phyloP scores from a whole-genome alignment of 1,139 yeast species.

The Scheffersomyces titani region DNA sequence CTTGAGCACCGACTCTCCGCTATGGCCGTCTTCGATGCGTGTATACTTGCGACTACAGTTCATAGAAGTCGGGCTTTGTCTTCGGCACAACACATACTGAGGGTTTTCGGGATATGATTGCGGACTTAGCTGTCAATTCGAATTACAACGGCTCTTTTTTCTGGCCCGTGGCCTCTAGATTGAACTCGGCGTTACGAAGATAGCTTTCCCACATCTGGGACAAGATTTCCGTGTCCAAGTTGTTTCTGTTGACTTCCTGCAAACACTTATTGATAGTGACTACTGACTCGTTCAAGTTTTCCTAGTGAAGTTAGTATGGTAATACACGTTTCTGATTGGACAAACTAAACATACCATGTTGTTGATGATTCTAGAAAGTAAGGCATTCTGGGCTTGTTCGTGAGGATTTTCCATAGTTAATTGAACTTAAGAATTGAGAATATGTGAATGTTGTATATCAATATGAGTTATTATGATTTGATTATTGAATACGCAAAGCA shows the following conservation, averaged over 20 bases:
- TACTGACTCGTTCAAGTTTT: constrained; percentile 71
- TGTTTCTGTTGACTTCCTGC: constrained; percentile 63
- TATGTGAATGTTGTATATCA: background rate
- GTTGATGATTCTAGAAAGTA: constrained; percentile 72
- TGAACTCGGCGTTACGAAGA: constrained; percentile 68
- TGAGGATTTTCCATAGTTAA: constrained; percentile 80
- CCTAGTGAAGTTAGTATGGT: constrained; percentile 34
- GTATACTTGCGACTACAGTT: background rate
- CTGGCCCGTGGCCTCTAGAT: constrained; percentile 70
- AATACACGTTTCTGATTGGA: background rate
- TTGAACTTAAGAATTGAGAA: background rate
- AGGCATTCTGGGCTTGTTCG: constrained; percentile 79
- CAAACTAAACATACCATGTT: constrained; percentile 57
- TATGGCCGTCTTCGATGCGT: background rate
- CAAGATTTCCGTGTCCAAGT: constrained; percentile 70
- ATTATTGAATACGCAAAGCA: background rate
- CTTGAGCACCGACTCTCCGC: too few relatives aligned
- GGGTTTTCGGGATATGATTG: background rate
- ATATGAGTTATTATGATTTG: background rate
- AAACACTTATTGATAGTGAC: constrained; percentile 61
- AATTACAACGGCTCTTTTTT: constrained; percentile 54
- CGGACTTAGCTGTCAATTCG: constrained; percentile 4
- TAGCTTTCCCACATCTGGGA: constrained; percentile 85
- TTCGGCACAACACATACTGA: background rate
- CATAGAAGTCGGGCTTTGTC: background rate